Percentiles rank a stretch among this genome's conserved stretches.
Evolutionary conservation across 768 basidiomycete species (phyloP).

Genomic region (Butyriboletus loyo): DNA sequence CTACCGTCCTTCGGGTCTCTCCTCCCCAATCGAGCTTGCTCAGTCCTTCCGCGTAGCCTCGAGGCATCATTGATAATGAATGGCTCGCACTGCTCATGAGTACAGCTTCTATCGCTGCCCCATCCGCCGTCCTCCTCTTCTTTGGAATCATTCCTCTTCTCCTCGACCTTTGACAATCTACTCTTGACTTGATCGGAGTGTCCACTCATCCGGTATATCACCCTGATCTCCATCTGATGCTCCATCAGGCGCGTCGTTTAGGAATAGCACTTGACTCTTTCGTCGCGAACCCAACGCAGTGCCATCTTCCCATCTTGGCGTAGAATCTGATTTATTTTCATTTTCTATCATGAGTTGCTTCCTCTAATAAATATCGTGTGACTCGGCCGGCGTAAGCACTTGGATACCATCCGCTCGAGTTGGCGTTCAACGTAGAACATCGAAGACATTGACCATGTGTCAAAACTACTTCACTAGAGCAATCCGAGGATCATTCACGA

Average conservation of each 20-base stretch:
- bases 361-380: neutral
- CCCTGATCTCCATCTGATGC: neutral
- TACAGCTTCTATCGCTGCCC: conserved; percentile 2
- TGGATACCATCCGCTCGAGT: neutral
- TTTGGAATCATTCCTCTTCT: conserved; percentile 3
- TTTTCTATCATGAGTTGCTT: neutral
- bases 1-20: neutral
- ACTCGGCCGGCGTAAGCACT: neutral
- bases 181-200: neutral
- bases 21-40: conserved; percentile 17
- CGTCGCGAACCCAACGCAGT: neutral
- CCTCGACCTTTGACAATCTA: neutral
- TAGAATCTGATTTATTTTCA: neutral
- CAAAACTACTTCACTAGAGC: conserved; percentile 33
- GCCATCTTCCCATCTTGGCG: neutral
- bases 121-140: neutral
- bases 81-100: neutral
- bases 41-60: conserved; percentile 14
- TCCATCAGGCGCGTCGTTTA: neutral
- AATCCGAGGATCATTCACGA: neutral
- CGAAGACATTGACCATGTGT: conserved; percentile 43
- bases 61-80: conserved; percentile 29
- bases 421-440: no score
- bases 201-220: neutral
- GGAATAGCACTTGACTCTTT: conserved; percentile 3